Conservation (phyloP, 257 asterid genomes). For the Lavandula angustifolia region DNA sequence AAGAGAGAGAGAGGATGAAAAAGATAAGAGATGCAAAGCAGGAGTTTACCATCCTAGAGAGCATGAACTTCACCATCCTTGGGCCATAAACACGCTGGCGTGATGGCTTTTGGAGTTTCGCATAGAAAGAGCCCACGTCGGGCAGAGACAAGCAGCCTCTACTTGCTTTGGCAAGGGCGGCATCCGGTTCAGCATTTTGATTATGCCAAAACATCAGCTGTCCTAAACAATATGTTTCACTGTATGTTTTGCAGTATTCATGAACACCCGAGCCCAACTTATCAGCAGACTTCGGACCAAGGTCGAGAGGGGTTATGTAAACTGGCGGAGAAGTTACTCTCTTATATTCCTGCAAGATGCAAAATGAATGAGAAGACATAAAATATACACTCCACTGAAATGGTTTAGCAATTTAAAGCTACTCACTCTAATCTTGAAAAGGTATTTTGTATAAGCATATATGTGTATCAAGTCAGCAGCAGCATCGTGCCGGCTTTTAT, state of each 20-base stretch:
- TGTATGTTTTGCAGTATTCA: conserved; percentile 86
- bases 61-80: conserved; percentile 82
- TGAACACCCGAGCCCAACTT: conserved; percentile 82
- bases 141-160: conserved; percentile 96
- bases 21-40: not conserved
- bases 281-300: conserved; percentile 83
- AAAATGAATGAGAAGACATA: conserved; percentile 20
- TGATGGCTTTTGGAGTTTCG: conserved; percentile 88
- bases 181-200: conserved; percentile 87
- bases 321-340: conserved; percentile 91
- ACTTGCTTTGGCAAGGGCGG: conserved; percentile 69
- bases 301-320: conserved; percentile 87
- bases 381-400: conserved; percentile 11
- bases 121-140: conserved; percentile 88
- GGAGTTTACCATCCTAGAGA: conserved; percentile 75
- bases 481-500: conserved; percentile 93
- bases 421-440: conserved; percentile 78
- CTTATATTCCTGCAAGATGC: conserved; percentile 69
- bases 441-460: conserved; percentile 83
- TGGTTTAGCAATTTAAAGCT: conserved; percentile 15
- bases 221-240: conserved; percentile 87
- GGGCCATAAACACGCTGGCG: conserved; percentile 96
- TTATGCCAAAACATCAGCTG: conserved; percentile 89
- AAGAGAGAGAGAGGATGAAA: not conserved
- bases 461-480: conserved; percentile 98